Conservation (phyloP, 495 filamentous ascomycete genomes). For the Penicillium subrubescens region DNA sequence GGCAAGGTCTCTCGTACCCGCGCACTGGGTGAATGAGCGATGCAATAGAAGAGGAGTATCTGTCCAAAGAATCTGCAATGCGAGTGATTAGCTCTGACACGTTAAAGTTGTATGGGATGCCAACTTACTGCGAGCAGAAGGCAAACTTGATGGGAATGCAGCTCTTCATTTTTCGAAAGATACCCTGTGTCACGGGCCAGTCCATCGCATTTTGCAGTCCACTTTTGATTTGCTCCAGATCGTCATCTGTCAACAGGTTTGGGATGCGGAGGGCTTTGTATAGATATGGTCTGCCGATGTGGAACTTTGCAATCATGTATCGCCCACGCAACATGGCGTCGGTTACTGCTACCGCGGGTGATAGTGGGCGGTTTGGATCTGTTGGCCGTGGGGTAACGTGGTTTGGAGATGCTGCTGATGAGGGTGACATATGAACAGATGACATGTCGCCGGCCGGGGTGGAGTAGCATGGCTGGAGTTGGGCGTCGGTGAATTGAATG, state of each 20-base stretch:
- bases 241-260: constrained; percentile 42
- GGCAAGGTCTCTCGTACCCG: constrained; percentile 43
- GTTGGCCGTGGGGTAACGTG: constrained; percentile 20
- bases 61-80: constrained; percentile 48
- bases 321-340: constrained; percentile 51
- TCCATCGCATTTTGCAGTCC: constrained; percentile 49
- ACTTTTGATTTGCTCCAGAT: constrained; percentile 46
- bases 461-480: constrained; percentile 19
- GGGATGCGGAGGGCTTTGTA: constrained; percentile 51
- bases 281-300: constrained; percentile 51
- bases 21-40: constrained; percentile 43
- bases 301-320: constrained; percentile 50
- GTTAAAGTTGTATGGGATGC: background rate
- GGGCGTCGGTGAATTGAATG: constrained; percentile 42
- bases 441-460: constrained; percentile 13
- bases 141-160: constrained; percentile 52
- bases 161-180: constrained; percentile 50
- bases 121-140: constrained; percentile 50
- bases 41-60: constrained; percentile 50
- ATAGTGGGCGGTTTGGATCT: constrained; percentile 32
- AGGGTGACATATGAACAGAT: constrained; percentile 27
- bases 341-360: constrained; percentile 44
- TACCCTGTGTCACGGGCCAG: constrained; percentile 46
- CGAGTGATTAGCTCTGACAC: background rate
- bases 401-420: constrained; percentile 31